Base-by-base conservation (phyloP, 2,329 filamentous ascomycete genomes). In the Tolypocladium endophyticum region DNA sequence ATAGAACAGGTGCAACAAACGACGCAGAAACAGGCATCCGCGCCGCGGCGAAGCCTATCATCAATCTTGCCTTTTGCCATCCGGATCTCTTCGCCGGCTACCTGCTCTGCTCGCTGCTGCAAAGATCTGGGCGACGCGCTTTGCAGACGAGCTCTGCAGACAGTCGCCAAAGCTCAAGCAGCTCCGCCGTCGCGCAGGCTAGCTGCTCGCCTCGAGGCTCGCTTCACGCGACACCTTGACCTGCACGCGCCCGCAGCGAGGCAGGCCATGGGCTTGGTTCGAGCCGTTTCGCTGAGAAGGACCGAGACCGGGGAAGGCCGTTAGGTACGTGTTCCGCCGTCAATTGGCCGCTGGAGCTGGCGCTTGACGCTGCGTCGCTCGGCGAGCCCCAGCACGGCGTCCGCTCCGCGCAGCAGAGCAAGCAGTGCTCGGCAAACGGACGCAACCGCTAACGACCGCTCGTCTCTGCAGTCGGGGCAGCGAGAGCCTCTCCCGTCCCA, bases 261-360 rank as follows among this genome's bases (percentile, higher is more conserved):
- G 57, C 64, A 69, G 71, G 72, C 70, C 70, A 74, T 74, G 72
- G 69, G 70, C 69, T 71, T 71, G 66, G 65, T 61, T 67, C 59
- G 58, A 67, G 65, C 50, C 61, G 60, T 61, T 66, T 64, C 61
- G 65, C 64, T 59, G 63, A 66, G 64, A 65, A 67, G 68, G 66
- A 72, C 64, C 47, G 69, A 70, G 66, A 66, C 65, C 61, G 67
- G 68, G 68, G 66, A 64, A 66, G 60, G 65, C 65, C 59, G 66
- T 60, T 69, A 69, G 67, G 67, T 69, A 62, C 52, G 67, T 67
- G 16, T 39, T 56, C 55, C 30, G 20, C 30, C 3, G 30, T 23
- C 50, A 36, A 35, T 36, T 36, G 30, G 30, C 50, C 30, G 50
- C 50, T 35, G 30, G 50, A 36, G 28, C 18, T 53, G 50, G 28